These are phyloP conservation scores for Penicilliopsis zonata DNA, from an alignment of 495 filamentous ascomycete genomes.

Conservation along the genomic window DNA sequence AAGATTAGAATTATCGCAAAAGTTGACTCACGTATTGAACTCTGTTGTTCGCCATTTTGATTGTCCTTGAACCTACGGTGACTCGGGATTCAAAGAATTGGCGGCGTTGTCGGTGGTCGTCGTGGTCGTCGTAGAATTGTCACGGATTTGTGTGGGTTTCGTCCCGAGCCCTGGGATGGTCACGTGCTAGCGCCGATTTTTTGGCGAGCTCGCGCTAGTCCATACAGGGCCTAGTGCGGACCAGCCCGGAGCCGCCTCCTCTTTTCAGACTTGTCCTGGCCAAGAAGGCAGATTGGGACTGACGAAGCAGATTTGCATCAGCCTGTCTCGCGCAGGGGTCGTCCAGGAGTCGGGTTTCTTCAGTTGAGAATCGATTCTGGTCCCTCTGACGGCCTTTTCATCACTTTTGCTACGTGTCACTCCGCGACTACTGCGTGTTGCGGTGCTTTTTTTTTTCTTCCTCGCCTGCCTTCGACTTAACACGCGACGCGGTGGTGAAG, in stretches of 20 bases:
- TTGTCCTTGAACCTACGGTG: slow-evolving; percentile 34
- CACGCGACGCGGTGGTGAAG: slow-evolving; percentile 17
- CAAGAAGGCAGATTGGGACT: slow-evolving; percentile 17
- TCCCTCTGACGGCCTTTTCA: slow-evolving; percentile 4
- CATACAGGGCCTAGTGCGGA: slow-evolving; percentile 15
- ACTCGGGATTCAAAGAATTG: slow-evolving; percentile 23
- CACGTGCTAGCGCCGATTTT: slow-evolving; percentile 33
- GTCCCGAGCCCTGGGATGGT: slow-evolving; percentile 16
- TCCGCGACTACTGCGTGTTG: neutral
- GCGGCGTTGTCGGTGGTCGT: slow-evolving; percentile 49
- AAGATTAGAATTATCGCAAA: too few species aligned
- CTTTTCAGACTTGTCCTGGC: slow-evolving; percentile 7
- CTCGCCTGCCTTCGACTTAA: slow-evolving; percentile 30
- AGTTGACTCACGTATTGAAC: slow-evolving; percentile 55
- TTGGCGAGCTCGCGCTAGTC: slow-evolving; percentile 35
- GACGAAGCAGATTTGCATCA: slow-evolving; percentile 15
- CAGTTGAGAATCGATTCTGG: slow-evolving; percentile 30
- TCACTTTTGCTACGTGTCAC: neutral
- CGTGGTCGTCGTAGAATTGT: slow-evolving; percentile 38
- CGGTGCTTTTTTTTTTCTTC: neutral
- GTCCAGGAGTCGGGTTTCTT: slow-evolving; percentile 41
- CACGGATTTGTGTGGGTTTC: slow-evolving; percentile 42
- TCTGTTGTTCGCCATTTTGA: slow-evolving; percentile 58
- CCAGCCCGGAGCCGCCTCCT: slow-evolving; percentile 28
- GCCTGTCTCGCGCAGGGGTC: slow-evolving; percentile 39